Evolutionary conservation across 495 filamentous ascomycete species (phyloP).

Genomic region (Aspergillus nanangensis): DNA sequence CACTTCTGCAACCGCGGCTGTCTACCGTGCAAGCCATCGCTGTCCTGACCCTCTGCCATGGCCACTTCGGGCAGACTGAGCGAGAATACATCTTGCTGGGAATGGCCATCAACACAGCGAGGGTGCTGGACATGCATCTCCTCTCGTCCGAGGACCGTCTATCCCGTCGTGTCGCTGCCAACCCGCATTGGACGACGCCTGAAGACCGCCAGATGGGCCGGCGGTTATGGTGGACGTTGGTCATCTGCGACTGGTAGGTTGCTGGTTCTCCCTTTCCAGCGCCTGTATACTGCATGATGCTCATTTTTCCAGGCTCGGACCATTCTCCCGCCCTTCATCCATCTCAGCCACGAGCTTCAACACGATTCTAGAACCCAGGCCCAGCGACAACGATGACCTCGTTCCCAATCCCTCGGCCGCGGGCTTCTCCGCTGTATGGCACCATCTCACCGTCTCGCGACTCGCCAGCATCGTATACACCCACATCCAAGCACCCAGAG

Average conservation of each 20-base stretch:
- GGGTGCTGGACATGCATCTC: background rate
- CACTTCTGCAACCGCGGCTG: background rate
- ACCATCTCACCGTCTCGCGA: too few relatives aligned
- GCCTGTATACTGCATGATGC: too few relatives aligned
- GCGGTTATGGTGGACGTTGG: slow-evolving; percentile 4
- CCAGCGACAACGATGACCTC: too few relatives aligned
- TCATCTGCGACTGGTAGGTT: slow-evolving; percentile 2
- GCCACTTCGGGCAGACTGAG: background rate
- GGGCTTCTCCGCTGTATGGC: too few relatives aligned
- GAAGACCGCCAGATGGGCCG: background rate
- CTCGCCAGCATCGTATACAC: too few relatives aligned
- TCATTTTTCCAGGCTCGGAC: too few relatives aligned
- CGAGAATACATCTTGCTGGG: slow-evolving; percentile 2
- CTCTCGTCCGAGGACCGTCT: background rate
- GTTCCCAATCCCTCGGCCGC: too few relatives aligned
- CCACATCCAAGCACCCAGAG: too few relatives aligned
- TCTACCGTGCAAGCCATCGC: background rate
- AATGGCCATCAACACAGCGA: background rate
- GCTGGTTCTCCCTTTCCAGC: too few relatives aligned
- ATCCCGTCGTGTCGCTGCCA: background rate
- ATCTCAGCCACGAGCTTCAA: too few relatives aligned
- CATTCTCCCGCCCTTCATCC: background rate
- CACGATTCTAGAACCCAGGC: too few relatives aligned
- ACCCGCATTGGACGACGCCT: background rate
- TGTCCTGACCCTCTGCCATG: background rate